A percentile compares a stretch with the other conserved stretches of the same genome.
Conservation (phyloP, 805 yeast species). For the Sungouiella thailandica region DNA sequence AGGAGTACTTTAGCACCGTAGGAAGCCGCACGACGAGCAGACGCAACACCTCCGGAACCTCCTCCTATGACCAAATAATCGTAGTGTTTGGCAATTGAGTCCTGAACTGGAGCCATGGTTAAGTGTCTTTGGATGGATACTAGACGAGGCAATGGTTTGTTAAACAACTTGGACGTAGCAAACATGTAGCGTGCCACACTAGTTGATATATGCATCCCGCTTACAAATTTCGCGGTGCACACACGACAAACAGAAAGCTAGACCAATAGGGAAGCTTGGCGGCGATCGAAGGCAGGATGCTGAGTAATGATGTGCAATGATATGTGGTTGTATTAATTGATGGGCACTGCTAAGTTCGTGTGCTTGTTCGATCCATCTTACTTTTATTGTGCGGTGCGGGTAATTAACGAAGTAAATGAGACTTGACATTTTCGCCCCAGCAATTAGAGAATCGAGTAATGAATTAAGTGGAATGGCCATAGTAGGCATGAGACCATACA, state of each 20-base stretch:
- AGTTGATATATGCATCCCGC: conserved; percentile 3
- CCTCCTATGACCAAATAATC: conserved; percentile 97
- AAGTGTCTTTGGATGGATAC: conserved; percentile 27
- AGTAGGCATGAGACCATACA: no score
- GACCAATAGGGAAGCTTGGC: no score
- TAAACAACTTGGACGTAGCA: conserved; percentile 1
- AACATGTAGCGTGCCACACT: conserved; percentile 1
- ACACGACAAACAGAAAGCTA: conserved; percentile 3
- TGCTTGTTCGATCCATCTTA: no score
- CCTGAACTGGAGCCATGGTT: conserved; percentile 50
- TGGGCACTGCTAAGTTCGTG: no score
- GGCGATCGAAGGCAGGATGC: no score
- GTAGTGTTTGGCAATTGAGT: conserved; percentile 48
- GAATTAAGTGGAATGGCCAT: no score
- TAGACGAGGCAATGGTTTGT: conserved; percentile 10
- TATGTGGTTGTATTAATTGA: no score
- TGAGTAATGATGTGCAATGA: no score
- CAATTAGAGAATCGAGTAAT: no score
- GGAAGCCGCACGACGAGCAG: conserved; percentile 92
- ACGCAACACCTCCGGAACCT: conserved; percentile 99
- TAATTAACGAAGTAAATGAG: no score
- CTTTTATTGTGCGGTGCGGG: no score
- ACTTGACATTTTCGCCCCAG: no score
- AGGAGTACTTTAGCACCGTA: conserved; percentile 86
- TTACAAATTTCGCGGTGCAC: conserved; percentile 3